Conservation (phyloP, 805 yeast genomes). For the Torulaspora gathmanii region DNA sequence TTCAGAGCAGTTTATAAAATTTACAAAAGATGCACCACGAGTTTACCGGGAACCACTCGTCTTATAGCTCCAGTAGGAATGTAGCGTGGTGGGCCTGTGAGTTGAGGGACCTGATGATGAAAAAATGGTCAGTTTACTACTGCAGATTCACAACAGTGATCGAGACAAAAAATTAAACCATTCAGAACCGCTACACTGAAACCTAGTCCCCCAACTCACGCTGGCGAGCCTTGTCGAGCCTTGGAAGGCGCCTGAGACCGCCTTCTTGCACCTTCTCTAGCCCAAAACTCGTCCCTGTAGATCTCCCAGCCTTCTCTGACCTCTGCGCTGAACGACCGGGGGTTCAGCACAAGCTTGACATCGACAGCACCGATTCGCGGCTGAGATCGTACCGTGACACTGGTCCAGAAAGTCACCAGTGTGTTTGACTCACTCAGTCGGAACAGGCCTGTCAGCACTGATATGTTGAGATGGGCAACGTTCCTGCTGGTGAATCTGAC, state of each 20-base stretch:
- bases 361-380: slow-evolving; percentile 71
- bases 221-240: slow-evolving; percentile 1
- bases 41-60: no score
- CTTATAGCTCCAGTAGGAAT: slow-evolving; percentile 2
- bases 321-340: slow-evolving; percentile 76
- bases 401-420: slow-evolving; percentile 24
- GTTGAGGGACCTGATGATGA: slow-evolving; percentile 9
- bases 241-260: slow-evolving; percentile 27
- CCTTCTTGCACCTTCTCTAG: slow-evolving; percentile 68
- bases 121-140: slow-evolving; percentile 9
- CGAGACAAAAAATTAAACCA: slow-evolving; percentile 14
- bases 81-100: not conserved
- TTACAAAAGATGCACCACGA: no score
- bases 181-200: slow-evolving; percentile 26
- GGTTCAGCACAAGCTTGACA: slow-evolving; percentile 74
- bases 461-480: slow-evolving; percentile 23
- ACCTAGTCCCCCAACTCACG: not conserved
- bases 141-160: slow-evolving; percentile 7
- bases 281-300: slow-evolving; percentile 91
- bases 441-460: slow-evolving; percentile 14
- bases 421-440: slow-evolving; percentile 14
- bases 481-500: slow-evolving; percentile 30
- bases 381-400: slow-evolving; percentile 41
- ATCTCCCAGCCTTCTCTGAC: slow-evolving; percentile 93
- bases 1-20: no score